Evolutionary conservation across 169 alveolate genomes (phyloP), one percentile per base, ranked within the genome.

Genomic region (Cryptosporidium viatorum): DNA sequence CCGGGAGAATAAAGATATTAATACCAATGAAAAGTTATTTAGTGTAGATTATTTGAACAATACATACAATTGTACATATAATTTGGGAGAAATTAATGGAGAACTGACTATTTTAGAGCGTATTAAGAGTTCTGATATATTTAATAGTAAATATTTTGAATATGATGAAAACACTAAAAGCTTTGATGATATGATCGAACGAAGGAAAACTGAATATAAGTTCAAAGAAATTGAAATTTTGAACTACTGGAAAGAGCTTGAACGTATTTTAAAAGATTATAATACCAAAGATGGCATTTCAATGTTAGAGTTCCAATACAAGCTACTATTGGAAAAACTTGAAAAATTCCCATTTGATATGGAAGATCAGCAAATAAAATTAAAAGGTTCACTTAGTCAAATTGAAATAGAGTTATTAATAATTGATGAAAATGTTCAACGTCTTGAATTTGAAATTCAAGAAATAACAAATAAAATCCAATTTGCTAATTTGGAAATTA

Each of bases 401-500:
- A 52, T 18, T 31, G 86, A 73, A 2, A 62, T 41, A 39, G 80
- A 91, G 45, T 39, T 69, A 33, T 33, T 29, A 68, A 71, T 39
- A 14, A 69, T 69, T 43, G 86, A 85, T 1, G 55, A 58, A 26
- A 70, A 86, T 37, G 21, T 75, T 1, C 39, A 52, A 39, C 59
- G 71, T 26, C 37, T 80, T 50, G 69, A 80, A 71, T 16, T 23
- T 3, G 92, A 86, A 45, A 70, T 51, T 52, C 43, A 59, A 31
- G 85, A 60, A 43, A 67, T 91, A 55, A 52, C 75, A 35, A 18
- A 68, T 1, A 45, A 74, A 37, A 86, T 86, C 48, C 85, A 86
- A 51, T 50, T 60, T 18, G 50, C 35, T 2, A 73, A 59, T 18
- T 33, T 62, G 8, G 92, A 86, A 43, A 84, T 86, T 10, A 52